Conservation (phyloP, 2,329 filamentous ascomycete genomes). For the Apiospora saccharicola region DNA sequence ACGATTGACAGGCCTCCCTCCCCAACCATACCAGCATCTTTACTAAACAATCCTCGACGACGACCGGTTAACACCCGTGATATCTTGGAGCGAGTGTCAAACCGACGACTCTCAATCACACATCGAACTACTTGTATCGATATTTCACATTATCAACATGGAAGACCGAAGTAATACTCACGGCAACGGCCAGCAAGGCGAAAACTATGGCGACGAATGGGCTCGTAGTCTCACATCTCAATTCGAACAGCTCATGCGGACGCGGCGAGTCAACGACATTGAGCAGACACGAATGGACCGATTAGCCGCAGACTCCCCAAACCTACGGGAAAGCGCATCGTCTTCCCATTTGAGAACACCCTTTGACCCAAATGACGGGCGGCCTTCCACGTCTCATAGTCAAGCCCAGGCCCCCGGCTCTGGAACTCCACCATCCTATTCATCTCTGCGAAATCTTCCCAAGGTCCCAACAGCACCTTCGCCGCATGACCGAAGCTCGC, state of each 20-base stretch:
- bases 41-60: neutral
- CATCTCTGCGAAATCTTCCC: constrained; percentile 58
- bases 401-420: constrained; percentile 38
- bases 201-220: constrained; percentile 72
- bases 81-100: neutral
- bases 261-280: constrained; percentile 86
- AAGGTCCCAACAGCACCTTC: constrained; percentile 76
- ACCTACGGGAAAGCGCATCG: constrained; percentile 58
- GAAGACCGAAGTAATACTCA: constrained; percentile 34
- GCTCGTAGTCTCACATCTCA: constrained; percentile 80
- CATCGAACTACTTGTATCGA: neutral
- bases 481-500: constrained; percentile 67
- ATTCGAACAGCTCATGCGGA: constrained; percentile 87
- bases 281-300: constrained; percentile 67
- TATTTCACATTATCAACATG: constrained; percentile 34
- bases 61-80: neutral
- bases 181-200: constrained; percentile 41
- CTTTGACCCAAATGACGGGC: constrained; percentile 47
- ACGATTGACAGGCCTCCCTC: constrained; percentile 8
- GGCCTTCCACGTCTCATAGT: constrained; percentile 57
- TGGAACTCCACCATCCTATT: constrained; percentile 55
- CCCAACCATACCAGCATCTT: neutral
- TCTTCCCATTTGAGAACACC: constrained; percentile 54
- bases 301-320: constrained; percentile 65
- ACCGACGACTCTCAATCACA: neutral